These are phyloP conservation scores for Candida buenavistaensis DNA, from an alignment of 1,139 yeast genomes.

Conservation along the genomic window DNA sequence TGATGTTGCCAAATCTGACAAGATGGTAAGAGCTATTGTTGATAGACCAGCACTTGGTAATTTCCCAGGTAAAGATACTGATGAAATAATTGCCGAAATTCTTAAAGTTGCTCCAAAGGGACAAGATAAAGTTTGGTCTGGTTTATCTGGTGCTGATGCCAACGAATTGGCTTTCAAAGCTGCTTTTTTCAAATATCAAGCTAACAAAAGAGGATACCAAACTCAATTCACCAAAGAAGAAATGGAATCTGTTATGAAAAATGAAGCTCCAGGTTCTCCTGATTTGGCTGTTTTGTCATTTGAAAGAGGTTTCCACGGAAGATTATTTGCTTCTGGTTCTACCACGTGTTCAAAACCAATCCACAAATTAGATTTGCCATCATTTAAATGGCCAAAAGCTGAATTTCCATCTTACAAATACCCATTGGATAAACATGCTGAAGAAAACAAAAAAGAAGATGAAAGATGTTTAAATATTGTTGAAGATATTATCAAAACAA, in stretches of 20 bases:
- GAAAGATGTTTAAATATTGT: slow-evolving; percentile 61
- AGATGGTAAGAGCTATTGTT: slow-evolving; percentile 65
- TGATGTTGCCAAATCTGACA: slow-evolving; percentile 61
- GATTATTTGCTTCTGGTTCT: slow-evolving; percentile 77
- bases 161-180: slow-evolving; percentile 85
- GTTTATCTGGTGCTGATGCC: slow-evolving; percentile 81
- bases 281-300: slow-evolving; percentile 73
- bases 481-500: slow-evolving; percentile 54
- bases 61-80: slow-evolving; percentile 67
- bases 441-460: slow-evolving; percentile 63
- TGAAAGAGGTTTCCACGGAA: slow-evolving; percentile 78
- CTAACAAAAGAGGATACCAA: slow-evolving; percentile 54
- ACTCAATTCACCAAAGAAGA: slow-evolving; percentile 60
- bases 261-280: slow-evolving; percentile 73
- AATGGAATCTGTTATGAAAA: slow-evolving; percentile 60
- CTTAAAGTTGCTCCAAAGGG: slow-evolving; percentile 72
- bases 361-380: slow-evolving; percentile 81
- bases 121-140: slow-evolving; percentile 69
- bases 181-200: slow-evolving; percentile 74
- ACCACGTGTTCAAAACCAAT: slow-evolving; percentile 80
- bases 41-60: slow-evolving; percentile 80
- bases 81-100: slow-evolving; percentile 55
- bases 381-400: slow-evolving; percentile 87
- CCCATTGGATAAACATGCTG: slow-evolving; percentile 61
- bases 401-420: slow-evolving; percentile 74